phyloP scores from a whole-genome alignment of 75 land plant genomes.

The Pinus albicaulis region DNA sequence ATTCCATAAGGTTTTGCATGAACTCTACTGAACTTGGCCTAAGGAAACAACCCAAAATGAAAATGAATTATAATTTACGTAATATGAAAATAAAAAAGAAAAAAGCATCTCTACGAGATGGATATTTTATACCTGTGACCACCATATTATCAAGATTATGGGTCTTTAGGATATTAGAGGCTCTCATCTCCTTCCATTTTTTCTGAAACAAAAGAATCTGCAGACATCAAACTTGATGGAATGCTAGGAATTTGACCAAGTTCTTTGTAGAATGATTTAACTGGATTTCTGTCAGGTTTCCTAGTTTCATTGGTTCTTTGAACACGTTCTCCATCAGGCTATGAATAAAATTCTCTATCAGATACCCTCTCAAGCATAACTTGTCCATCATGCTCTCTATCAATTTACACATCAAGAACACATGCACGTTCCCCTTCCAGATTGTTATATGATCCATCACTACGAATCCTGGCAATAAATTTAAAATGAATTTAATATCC shows the following conservation, averaged over 20 bases:
- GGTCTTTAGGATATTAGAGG: conserved; percentile 31
- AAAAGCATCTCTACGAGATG: too few species aligned
- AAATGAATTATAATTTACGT: too few species aligned
- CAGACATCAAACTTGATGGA: conserved; percentile 26
- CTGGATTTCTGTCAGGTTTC: conserved; percentile 11
- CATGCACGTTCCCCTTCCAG: not conserved
- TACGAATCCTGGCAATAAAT: conserved; percentile 55
- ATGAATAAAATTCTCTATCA: conserved; percentile 31
- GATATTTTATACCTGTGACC: too few species aligned
- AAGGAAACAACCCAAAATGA: too few species aligned
- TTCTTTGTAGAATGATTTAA: conserved; percentile 31
- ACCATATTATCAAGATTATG: conserved; percentile 29
- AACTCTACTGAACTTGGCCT: too few species aligned
- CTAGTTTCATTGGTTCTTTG: not conserved
- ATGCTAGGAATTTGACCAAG: conserved; percentile 35
- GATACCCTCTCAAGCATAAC: not conserved
- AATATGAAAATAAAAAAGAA: too few species aligned
- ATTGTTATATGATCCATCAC: conserved; percentile 17
- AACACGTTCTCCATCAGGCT: conserved; percentile 33
- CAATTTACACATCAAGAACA: not conserved
- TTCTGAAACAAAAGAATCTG: conserved; percentile 71
- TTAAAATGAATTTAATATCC: too few species aligned
- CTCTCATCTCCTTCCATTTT: conserved; percentile 48
- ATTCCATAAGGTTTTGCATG: too few species aligned
- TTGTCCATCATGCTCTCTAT: not conserved